A percentile compares a stretch with the other conserved stretches of the same genome.
phyloP scores from a whole-genome alignment of 148 eudicot species.

The Dysphania ambrosioides region DNA sequence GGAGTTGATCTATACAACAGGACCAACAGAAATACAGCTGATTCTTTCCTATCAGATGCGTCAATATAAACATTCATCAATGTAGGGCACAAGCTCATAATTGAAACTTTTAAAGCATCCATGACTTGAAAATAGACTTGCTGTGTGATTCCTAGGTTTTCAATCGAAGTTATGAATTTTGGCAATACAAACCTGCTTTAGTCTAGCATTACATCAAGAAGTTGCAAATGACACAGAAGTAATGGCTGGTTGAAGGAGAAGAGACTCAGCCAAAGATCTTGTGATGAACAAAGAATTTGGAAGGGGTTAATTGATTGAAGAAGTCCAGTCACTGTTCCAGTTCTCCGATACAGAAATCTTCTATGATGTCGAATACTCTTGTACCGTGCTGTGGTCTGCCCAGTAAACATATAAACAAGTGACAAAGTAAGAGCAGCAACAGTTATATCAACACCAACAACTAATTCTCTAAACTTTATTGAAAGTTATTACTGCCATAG shows the following conservation, averaged over 20 bases:
- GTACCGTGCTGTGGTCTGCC: slow-evolving; percentile 92
- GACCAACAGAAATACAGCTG: not conserved
- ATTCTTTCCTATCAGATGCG: not conserved
- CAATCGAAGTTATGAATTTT: not conserved
- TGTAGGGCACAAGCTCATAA: not conserved
- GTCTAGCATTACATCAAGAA: not conserved
- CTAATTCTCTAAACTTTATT: not conserved
- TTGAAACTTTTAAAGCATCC: not conserved
- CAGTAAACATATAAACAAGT: slow-evolving; percentile 8
- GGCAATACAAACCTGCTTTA: too few species aligned
- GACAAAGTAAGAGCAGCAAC: not conserved
- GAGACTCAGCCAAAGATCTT: not conserved
- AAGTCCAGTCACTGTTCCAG: slow-evolving; percentile 39
- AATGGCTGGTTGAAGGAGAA: not conserved
- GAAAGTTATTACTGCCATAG: not conserved
- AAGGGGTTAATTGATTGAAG: not conserved
- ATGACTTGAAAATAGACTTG: not conserved
- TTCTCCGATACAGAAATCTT: slow-evolving; percentile 78
- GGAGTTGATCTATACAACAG: not conserved
- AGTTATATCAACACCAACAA: not conserved
- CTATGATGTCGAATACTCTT: slow-evolving; percentile 82
- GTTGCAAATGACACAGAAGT: slow-evolving; percentile 10
- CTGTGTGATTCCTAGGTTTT: too few species aligned
- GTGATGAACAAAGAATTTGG: not conserved
- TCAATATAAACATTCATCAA: not conserved